Evolutionary conservation across 495 filamentous ascomycete genomes (phyloP).

Genomic region (Mytilinidion resinicola): DNA sequence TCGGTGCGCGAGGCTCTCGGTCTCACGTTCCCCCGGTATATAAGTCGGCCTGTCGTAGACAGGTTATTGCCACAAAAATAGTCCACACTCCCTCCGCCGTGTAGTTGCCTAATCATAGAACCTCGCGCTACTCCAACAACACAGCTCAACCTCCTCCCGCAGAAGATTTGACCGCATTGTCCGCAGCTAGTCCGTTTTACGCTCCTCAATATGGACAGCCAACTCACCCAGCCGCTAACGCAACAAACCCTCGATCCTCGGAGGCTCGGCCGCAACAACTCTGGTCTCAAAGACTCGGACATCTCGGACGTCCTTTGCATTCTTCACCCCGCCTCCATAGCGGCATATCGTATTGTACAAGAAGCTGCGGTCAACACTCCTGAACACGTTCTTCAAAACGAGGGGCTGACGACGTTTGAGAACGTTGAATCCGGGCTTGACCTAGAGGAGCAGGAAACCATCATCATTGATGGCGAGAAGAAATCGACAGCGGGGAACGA

Average conservation of each 20-base stretch:
- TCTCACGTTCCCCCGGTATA: not conserved
- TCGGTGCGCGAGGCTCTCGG: no score
- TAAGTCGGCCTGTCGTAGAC: not conserved
- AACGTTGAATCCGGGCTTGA: constrained; percentile 33
- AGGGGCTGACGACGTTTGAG: constrained; percentile 3
- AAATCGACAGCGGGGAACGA: constrained; percentile 41
- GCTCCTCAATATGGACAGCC: constrained; percentile 30
- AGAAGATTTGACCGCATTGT: constrained; percentile 14
- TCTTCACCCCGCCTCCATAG: constrained; percentile 68
- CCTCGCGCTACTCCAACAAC: not conserved
- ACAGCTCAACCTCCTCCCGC: not conserved
- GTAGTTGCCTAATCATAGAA: not conserved
- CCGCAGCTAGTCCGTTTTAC: no score
- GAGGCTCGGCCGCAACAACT: constrained; percentile 65
- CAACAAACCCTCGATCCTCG: constrained; percentile 77
- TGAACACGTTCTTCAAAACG: constrained; percentile 51
- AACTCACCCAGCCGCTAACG: constrained; percentile 61
- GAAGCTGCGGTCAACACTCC: constrained; percentile 45
- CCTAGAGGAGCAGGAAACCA: constrained; percentile 47
- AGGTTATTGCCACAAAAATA: not conserved
- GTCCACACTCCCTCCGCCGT: not conserved
- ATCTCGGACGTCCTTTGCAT: constrained; percentile 84
- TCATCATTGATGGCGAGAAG: constrained; percentile 36
- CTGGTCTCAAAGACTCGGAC: constrained; percentile 72
- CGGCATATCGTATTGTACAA: constrained; percentile 62